Evolutionary conservation across 2,329 filamentous ascomycete genomes (phyloP), one percentile per base, ranked within the genome.

Genomic region (Bipolaris gigantea): DNA sequence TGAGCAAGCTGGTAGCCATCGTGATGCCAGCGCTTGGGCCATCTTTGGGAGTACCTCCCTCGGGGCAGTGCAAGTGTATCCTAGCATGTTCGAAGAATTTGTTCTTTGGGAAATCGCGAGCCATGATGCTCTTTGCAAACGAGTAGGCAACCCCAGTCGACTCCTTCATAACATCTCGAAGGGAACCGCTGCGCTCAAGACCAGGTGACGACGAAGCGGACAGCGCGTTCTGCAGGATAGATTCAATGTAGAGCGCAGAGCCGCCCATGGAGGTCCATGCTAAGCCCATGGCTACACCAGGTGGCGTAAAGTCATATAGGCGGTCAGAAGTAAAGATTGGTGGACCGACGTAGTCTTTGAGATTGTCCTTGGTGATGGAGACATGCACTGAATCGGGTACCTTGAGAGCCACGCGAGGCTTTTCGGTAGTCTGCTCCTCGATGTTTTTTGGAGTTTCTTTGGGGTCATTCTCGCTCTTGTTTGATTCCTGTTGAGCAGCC

Each of bases 221-320:
- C 43, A 97, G 83, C 0, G 89, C 85, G 56, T 87, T 89, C 73
- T 99, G 92, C 47, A 99, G 80, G 59, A 99, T 97, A 1, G 92
- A 95, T 77, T 99, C 94, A 53, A 99, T 90, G 75, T 99, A 99
- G 73, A 99, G 87, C 47, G 94, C 94, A 4, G 94, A 91, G 55
- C 94, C 94, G 57, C 94, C 94, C 85, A 99, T 91, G 70, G 92
- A 90, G 7, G 95, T 99, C 94, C 94, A 99, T 7, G 94, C 94
- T 48, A 99, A 84, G 61, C 94, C 94, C 94, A 99, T 97, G 19
- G 92, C 90, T 15, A 99, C 94, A 75, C 94, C 94, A 2, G 94
- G 85, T 4, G 95, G 94, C 55, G 92, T 96, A 43, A 87, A 85
- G 67, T 99, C 94, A 79, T 97, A 99, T 13, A 99, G 82, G 50